These are phyloP conservation scores for Hypoxylon rubiginosum DNA, from an alignment of 2,329 filamentous ascomycete genomes.

Conservation along the genomic window DNA sequence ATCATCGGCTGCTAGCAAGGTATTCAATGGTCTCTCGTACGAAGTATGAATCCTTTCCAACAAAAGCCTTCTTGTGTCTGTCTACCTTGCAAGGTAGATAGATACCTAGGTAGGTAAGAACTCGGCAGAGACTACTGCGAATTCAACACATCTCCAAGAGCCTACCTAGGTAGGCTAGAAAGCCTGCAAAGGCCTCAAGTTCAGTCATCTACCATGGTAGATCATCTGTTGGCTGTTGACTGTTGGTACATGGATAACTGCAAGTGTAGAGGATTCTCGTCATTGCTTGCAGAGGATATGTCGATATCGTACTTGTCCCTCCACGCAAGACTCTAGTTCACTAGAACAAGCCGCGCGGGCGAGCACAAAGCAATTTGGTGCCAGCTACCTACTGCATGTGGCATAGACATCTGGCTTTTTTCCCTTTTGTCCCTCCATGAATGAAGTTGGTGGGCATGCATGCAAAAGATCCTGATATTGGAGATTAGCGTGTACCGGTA, in stretches of 20 bases:
- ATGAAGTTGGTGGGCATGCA: conserved; percentile 10
- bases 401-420: conserved; percentile 11
- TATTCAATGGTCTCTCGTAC: conserved; percentile 21
- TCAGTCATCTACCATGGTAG: conserved; percentile 1
- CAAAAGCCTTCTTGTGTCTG: conserved; percentile 10
- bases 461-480: conserved; percentile 19
- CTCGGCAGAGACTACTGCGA: conserved; percentile 19
- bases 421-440: conserved; percentile 11
- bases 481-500: conserved; percentile 11
- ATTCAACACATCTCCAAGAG: conserved; percentile 15
- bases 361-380: conserved; percentile 13
- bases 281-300: conserved; percentile 26
- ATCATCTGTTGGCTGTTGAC: conserved; percentile 2
- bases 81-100: not conserved
- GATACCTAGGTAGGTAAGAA: conserved; percentile 5
- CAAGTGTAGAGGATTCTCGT: conserved; percentile 18
- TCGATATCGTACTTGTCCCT: conserved; percentile 13
- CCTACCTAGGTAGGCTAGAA: conserved; percentile 4
- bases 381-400: conserved; percentile 28
- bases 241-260: conserved; percentile 19
- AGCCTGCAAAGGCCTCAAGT: conserved; percentile 17
- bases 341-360: conserved; percentile 6
- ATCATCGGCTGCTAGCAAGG: conserved; percentile 22
- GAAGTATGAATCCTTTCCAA: conserved; percentile 33
- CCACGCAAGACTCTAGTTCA: conserved; percentile 31